Evolutionary conservation across 805 yeast species (phyloP), one percentile per base, ranked within the genome.

Genomic region (Tetrapisispora nanseiensis): DNA sequence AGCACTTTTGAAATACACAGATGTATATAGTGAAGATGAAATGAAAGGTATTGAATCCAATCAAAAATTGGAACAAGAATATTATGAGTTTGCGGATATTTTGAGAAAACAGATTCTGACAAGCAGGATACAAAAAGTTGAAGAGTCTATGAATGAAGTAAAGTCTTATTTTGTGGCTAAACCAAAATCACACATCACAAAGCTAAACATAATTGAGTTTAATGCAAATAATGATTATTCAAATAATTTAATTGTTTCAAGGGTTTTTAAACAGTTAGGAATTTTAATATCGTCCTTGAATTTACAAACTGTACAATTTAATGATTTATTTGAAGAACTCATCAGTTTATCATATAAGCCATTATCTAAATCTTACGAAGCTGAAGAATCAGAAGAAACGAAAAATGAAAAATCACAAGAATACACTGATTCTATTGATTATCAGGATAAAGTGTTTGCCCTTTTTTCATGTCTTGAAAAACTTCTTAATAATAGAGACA

Each of bases 371-470:
- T 52, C 53, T 11, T 56, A 53, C 37, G 43, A 44, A 20, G 37
- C 24, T 5, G 42, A 44, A 13, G 42, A 45, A 24, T 45, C 46
- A 12, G 52, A 51, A n/a, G 48, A 44, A 2, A 43, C 47, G 26
- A 56, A 56, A 29, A 77, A 79, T 3, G 59, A 54, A 13, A 77
- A 80, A 40, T 87, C 89, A 12, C 82, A 77, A 39, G 97, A 87
- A 53, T 92, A 89, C 59, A 79, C 76, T 11, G 73, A 72, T 4
- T 79, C 95, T 0, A 66, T 90, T 38, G 75, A 76, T 33, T 80
- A 75, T 37, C 97, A 90, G 59, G 94, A 82, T 44, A 69, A 73
- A 44, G 81, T 81, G 0, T 75, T 76, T 32, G 69, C 75, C 0
- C 71, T 76, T 43, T 64, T 84, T 44, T 76, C 75, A 40, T 72